Evolutionary conservation across 73 alveolate genomes (phyloP), one percentile per base, ranked within the genome.

Genomic region (Paramecium bursaria): DNA sequence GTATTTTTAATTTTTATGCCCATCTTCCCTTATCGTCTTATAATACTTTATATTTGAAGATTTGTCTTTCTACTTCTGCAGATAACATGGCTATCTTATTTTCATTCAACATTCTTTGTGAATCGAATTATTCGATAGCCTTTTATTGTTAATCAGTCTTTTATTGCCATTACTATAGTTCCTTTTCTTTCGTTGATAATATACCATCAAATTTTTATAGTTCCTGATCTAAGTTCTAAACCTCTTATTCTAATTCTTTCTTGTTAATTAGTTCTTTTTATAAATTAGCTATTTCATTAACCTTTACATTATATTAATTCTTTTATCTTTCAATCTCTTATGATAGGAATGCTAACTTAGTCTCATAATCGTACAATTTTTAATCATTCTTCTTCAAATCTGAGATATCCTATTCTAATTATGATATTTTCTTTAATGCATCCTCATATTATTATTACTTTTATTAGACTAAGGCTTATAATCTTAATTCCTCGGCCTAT

Each of bases 51-150:
- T 60, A 60, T 33, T 60, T 60, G 6, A 31, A 60, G 35, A 31
- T 60, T 39, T 31, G 35, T 60, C 79, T 60, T 9, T 60, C 79
- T 5, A 60, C 79, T 60, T 60, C 79, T 21, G 48, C 17, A 15
- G 79, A 60, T 13, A 60, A 33, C 79, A 60, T 60, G 23, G 79
- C 79, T n/a, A 60, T 60, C 48, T 60, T 60, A 60, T 60, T 60
- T 11, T 60, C 79, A 17, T 26, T 13, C 35, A 31, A 42, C 29
- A 31, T 31, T 53, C 35, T 26, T 0, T 31, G 14, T 2, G 29
- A 50, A 7, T 60, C 79, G 17, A 60, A 60, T 30, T 60, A 17
- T 6, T 60, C 50, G 17, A 60, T 30, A 1, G 23, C 31, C 15
- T 60, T 30, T 33, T 60, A 26, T 60, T 30, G 35, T 60, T 60